Conservation (phyloP, 129 eudicot genomes). For the Pittosporum tobira region DNA sequence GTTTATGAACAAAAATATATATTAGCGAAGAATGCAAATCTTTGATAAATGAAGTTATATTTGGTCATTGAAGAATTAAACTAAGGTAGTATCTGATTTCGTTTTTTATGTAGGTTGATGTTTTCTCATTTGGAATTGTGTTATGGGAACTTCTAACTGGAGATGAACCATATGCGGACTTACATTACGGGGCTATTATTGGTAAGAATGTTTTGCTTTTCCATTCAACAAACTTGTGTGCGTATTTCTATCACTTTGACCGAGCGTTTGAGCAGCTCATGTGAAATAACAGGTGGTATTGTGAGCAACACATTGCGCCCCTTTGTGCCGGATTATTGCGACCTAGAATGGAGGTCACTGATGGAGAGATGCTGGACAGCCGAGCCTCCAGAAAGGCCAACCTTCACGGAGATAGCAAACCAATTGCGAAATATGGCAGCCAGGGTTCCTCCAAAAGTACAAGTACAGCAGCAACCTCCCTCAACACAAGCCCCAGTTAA, state of each 20-base stretch:
- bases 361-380: constrained; percentile 61
- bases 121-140: constrained; percentile 50
- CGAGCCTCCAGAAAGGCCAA: constrained; percentile 39
- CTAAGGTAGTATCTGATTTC: background rate
- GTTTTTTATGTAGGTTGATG: constrained; percentile 38
- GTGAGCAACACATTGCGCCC: constrained; percentile 49
- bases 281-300: constrained; percentile 30
- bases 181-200: constrained; percentile 55
- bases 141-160: constrained; percentile 59
- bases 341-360: constrained; percentile 39
- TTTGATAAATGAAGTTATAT: too few species aligned
- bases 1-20: too few species aligned
- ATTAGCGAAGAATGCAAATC: too few species aligned
- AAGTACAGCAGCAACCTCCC: constrained; percentile 12
- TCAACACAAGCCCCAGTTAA: constrained; percentile 13
- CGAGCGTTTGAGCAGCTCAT: background rate
- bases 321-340: constrained; percentile 33
- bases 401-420: constrained; percentile 40
- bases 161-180: constrained; percentile 48
- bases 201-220: constrained; percentile 23
- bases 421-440: constrained; percentile 36
- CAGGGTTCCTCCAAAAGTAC: constrained; percentile 32
- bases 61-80: background rate
- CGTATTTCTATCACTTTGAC: background rate
- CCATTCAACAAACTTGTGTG: too few species aligned